Evolutionary conservation across 768 basidiomycete genomes (phyloP).

Genomic region (Exidia glandulosa): DNA sequence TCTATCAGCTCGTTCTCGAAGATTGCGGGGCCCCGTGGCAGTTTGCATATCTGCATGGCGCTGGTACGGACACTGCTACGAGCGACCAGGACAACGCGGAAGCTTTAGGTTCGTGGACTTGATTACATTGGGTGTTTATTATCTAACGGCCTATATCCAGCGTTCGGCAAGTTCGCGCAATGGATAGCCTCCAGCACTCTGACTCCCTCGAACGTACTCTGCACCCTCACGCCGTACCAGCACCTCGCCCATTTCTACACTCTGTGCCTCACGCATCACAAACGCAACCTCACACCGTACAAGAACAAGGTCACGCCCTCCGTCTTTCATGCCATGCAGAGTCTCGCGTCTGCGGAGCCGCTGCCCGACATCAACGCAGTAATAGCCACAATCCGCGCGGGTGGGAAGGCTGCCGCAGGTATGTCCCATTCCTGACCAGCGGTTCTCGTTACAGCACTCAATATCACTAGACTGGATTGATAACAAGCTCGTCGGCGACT

Average conservation of each 20-base stretch:
- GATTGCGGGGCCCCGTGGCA: slow-evolving; percentile 11
- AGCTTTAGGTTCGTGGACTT: slow-evolving; percentile 11
- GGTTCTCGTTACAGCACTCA: background rate
- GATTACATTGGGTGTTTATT: no score
- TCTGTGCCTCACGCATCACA: slow-evolving; percentile 15
- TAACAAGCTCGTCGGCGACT: background rate
- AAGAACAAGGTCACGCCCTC: no score
- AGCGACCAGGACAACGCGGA: slow-evolving; percentile 18
- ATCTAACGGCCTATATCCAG: no score
- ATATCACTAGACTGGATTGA: background rate
- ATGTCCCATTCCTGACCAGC: background rate
- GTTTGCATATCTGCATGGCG: slow-evolving; percentile 16
- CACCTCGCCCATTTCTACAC: slow-evolving; percentile 15
- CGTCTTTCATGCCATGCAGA: slow-evolving; percentile 14
- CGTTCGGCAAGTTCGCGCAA: no score
- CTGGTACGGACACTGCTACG: slow-evolving; percentile 11
- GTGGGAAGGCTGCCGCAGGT: slow-evolving; percentile 15
- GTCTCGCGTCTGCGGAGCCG: slow-evolving; percentile 12
- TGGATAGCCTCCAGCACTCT: no score
- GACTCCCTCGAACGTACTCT: background rate
- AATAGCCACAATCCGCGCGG: slow-evolving; percentile 8
- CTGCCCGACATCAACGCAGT: slow-evolving; percentile 10
- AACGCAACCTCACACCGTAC: slow-evolving; percentile 3
- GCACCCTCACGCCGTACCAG: slow-evolving; percentile 13
- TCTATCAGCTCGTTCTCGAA: slow-evolving; percentile 11